Evolutionary conservation across 192 early-diverging fungal species (phyloP), one percentile per base, ranked within the genome.

Genomic region (Backusella liffmaniae): DNA sequence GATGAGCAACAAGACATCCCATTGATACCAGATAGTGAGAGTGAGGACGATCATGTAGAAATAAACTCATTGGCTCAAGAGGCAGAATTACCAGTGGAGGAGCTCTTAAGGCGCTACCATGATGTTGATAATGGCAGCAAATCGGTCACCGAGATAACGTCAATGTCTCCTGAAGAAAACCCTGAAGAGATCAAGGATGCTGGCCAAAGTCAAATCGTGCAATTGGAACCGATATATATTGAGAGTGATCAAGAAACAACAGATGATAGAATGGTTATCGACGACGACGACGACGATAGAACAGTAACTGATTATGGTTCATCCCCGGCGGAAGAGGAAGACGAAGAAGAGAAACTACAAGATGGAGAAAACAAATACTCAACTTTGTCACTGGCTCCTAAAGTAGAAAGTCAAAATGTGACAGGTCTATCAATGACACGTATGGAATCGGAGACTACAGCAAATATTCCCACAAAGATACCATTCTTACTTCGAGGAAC

Each of bases 401-500:
- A 21, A 26, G 30, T 26, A 13, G 26, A 32, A 15, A 3, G 26
- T 8, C 29, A 65, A 29, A 4, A 29, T 30, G 16, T 4, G 2
- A 65, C 29, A 4, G 10, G 26, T 16, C 16, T 26, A 29, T 10
- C 62, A 42, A 29, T 39, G 18, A 41, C 42, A 15, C 15, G 15
- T 42, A 66, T 35, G 23, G 76, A 82, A 26, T 75, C 59, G 4
- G 82, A 79, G 5, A 85, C 78, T 1, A 82, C 82, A n/a, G 44
- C 81, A 9, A 78, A 84, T 70, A 80, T 88, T 8, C 79, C 81
- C 41, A 90, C 88, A 42, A 78, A 74, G 34, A 83, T 90, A 6
- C 91, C 92, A 1, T 86, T 85, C 68, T 81, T 94, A 34, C 72
- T 94, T 56, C 84, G 91, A 18, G 91, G 91, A 32, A 83, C 76